These are phyloP conservation scores for Solanum habrochaites DNA, from an alignment of 257 asterid genomes.

Conservation along the genomic window DNA sequence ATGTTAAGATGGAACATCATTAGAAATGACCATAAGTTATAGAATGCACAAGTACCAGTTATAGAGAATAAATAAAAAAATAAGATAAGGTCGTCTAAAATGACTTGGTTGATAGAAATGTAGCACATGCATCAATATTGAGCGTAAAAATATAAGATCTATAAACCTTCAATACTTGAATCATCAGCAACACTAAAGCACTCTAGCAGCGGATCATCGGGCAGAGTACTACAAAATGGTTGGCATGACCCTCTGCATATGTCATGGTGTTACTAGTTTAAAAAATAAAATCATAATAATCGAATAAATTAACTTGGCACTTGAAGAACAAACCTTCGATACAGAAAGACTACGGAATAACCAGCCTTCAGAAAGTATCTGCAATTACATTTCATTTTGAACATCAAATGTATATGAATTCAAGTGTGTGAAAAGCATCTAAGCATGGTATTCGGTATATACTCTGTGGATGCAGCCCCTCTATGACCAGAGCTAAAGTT, in stretches of 20 bases:
- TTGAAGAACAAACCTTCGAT: constrained; percentile 44
- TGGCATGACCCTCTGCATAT: constrained; percentile 74
- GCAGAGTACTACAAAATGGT: constrained; percentile 73
- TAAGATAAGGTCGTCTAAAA: not conserved
- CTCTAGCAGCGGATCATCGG: constrained; percentile 76
- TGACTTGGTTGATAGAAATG: not conserved
- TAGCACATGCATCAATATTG: not conserved
- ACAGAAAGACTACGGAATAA: constrained; percentile 73
- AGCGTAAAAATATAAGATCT: not conserved
- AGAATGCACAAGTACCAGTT: not conserved
- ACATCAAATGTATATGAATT: not conserved
- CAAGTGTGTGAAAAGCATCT: not conserved
- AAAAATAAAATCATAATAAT: not conserved
- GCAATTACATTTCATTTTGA: constrained; percentile 10
- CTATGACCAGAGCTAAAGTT: constrained; percentile 93
- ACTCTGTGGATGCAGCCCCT: constrained; percentile 98
- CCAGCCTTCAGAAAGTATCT: constrained; percentile 84
- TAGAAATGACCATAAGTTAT: not conserved
- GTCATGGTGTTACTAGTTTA: not conserved
- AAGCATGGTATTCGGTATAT: constrained; percentile 4
- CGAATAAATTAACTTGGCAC: not conserved
- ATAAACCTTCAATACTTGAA: constrained; percentile 53
- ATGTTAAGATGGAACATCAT: not conserved
- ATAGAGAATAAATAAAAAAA: not conserved
- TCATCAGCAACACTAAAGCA: constrained; percentile 48